Evolutionary conservation across 83 land plant species (phyloP), one percentile per base, ranked within the genome.

Genomic region (Picea abies): DNA sequence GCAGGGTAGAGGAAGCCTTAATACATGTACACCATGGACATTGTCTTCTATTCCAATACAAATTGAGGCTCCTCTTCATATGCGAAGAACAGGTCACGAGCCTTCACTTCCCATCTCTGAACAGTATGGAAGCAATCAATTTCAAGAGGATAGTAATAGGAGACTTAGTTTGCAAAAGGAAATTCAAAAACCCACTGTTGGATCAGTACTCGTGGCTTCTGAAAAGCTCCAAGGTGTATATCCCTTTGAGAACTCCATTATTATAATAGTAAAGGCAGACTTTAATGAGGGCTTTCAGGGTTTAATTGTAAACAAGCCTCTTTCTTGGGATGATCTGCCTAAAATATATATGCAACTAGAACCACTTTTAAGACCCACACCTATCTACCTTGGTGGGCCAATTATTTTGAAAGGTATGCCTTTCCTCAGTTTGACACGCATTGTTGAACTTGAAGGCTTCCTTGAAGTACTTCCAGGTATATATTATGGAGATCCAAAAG

Each of bases 321-420:
- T 94, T 26, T 79, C 49, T 25, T 92, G 94, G 94, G 88, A 87
- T 16, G 68, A 86, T 84, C 80, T 92, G 17, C 61, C 82, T 8
- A 84, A 81, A 11, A 72, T 88, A 64, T 87, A 79, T 62, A 79
- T 85, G 26, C 88, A 85, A 1, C 10, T 86, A 11, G 89, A 89
- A 32, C 68, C 80, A 9, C 20, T 75, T 19, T 26, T 94, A 47
- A 90, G 81, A 39, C 78, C 85, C 49, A 86, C 91, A 49, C 90
- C 90, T 26, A 70, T 94, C 4, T 92, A 85, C 22, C 90, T 86
- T 84, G 96, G 96, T 41, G 96, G 96, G 1, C 96, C 96, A 20
- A 68, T 94, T 17, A 64, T 90, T 69, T n/a, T 23, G 7, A 85
- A 47, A 3, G 85, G 79, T 19, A 75, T 80, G 86, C 96, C 96